Evolutionary conservation across 2,329 filamentous ascomycete genomes (phyloP).

Genomic region (Cercospora sesami): DNA sequence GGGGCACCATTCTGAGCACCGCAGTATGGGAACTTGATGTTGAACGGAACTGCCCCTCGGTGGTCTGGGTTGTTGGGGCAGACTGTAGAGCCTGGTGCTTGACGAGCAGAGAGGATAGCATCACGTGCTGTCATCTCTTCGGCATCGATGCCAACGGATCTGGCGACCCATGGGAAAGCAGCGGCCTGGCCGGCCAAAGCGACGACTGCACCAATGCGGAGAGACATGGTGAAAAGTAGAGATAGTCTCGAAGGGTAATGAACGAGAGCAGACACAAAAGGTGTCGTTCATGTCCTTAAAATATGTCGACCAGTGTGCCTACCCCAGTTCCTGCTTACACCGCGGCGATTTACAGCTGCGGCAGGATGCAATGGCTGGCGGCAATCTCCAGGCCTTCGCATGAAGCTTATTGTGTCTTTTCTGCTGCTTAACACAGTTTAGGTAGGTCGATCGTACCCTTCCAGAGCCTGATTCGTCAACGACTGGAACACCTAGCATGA

Average conservation of each 20-base stretch:
- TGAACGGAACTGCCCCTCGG: slow-evolving; percentile 40
- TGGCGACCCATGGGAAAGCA: slow-evolving; percentile 45
- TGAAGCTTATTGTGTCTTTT: slow-evolving; percentile 1
- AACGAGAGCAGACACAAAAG: background rate
- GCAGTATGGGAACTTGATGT: slow-evolving; percentile 39
- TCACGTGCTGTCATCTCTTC: slow-evolving; percentile 37
- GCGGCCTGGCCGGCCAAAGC: slow-evolving; percentile 32
- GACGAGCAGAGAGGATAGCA: slow-evolving; percentile 35
- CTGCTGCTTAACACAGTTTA: background rate
- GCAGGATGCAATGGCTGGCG: background rate
- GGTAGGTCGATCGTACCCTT: background rate
- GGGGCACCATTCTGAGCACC: slow-evolving; percentile 44
- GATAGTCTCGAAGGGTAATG: no score
- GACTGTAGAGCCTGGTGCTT: slow-evolving; percentile 24
- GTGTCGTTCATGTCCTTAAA: background rate
- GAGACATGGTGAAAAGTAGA: no score
- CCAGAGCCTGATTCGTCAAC: background rate
- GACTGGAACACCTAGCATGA: background rate
- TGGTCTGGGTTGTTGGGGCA: slow-evolving; percentile 47
- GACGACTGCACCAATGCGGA: slow-evolving; percentile 19
- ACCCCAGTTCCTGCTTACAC: background rate
- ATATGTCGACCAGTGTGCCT: background rate
- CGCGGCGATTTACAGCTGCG: background rate
- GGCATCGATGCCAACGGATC: slow-evolving; percentile 28
- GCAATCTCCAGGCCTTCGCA: slow-evolving; percentile 3